Base-by-base conservation (phyloP, 441 rosid species). In the Theobroma grandiflorum region DNA sequence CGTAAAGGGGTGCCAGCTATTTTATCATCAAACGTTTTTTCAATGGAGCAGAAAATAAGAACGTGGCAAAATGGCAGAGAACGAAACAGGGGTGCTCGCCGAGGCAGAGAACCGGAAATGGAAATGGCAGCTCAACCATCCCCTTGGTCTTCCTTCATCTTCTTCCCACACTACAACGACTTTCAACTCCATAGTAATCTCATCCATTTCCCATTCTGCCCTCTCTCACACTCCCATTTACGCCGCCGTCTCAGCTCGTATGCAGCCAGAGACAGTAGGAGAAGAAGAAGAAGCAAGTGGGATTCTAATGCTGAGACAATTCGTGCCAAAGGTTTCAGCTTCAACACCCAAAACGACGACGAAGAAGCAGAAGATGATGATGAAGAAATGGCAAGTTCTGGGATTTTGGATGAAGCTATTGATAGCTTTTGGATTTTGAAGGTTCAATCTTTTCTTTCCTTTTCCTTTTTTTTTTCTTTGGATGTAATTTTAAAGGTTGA, bases 381-480 rank as follows among this genome's bases (percentile, higher is more conserved):
- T 40, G 49, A 76, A 33, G 88, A 82, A 31, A 72, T 37, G 62
- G 75, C 15, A 31, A 52, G 40, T 55, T 66, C 85, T 80, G 86
- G 83, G 75, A 79, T 88, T 72, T 77, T 89, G 74, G 92, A 90
- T 35, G 91, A 92, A 84, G 85, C 79, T 49, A 16, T 95, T 58
- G 96, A 90, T 57, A 87, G 86, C 81, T 73, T 92, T 78, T 93
- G 93, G 97, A 89, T 89, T 81, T 74, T 95, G 63, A 86, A 91
- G 97, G 98, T 95, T 37, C 76, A 84, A 8, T 47, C n/a, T 10
- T 75, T n/a, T 37, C 0, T 2, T 11, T 62, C 12, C 62, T 42
- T 43, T 42, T 20, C 35, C 2, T 26, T 3, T 26, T n/a, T 59
- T 12, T 15, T 22, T 10, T 26, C 4, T 50, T 26, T n/a, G 2